Conservation (phyloP, 2,329 filamentous ascomycete genomes). For the Aureobasidium sp. region DNA sequence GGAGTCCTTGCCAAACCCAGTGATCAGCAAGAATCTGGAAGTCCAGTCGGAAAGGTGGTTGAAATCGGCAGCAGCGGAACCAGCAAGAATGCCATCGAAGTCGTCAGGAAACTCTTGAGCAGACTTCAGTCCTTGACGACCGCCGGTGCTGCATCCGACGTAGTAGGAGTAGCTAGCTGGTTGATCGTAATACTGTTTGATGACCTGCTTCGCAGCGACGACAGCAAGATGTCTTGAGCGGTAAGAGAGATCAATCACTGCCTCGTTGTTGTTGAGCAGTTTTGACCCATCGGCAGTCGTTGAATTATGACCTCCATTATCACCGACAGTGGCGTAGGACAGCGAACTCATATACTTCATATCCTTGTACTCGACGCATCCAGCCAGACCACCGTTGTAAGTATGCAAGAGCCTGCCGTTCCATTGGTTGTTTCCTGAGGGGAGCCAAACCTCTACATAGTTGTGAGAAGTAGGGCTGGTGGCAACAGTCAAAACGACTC, state of each 20-base stretch:
- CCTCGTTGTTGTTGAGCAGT: slow-evolving; percentile 26
- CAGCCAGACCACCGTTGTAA: slow-evolving; percentile 30
- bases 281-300: slow-evolving; percentile 25
- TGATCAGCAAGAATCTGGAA: slow-evolving; percentile 37
- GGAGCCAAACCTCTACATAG: slow-evolving; percentile 39
- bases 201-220: slow-evolving; percentile 28
- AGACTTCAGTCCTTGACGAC: slow-evolving; percentile 42
- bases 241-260: slow-evolving; percentile 28
- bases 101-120: slow-evolving; percentile 41
- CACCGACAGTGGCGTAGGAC: slow-evolving; percentile 29
- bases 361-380: slow-evolving; percentile 29
- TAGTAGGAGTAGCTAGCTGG: slow-evolving; percentile 39
- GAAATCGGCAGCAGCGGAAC: slow-evolving; percentile 39
- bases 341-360: slow-evolving; percentile 26
- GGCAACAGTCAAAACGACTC: slow-evolving; percentile 4
- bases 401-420: slow-evolving; percentile 25
- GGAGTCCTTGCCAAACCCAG: slow-evolving; percentile 33
- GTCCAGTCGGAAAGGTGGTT: slow-evolving; percentile 40
- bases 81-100: slow-evolving; percentile 41
- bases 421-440: slow-evolving; percentile 21
- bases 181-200: slow-evolving; percentile 33
- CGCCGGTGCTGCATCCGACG: slow-evolving; percentile 43
- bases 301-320: slow-evolving; percentile 30
- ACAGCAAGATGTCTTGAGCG: slow-evolving; percentile 28
- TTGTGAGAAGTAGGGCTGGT: slow-evolving; percentile 2